Conservation (phyloP, 352 stramenopile genomes). For the Phytophthora fragariaefolia region DNA sequence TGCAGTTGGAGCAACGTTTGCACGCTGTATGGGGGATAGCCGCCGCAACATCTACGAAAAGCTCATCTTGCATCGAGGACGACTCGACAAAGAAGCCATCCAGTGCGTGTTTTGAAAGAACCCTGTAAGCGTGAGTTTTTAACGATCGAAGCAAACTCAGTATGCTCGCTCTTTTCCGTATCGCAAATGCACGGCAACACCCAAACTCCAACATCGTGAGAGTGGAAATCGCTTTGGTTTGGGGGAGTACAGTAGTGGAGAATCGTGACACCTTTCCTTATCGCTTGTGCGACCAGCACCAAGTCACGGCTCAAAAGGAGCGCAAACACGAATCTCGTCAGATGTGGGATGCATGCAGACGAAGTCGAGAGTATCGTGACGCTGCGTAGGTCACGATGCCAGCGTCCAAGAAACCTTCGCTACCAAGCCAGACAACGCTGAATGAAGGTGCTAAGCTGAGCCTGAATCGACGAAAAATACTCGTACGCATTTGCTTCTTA, state of each 20-base stretch:
- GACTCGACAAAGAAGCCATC: slow-evolving; percentile 18
- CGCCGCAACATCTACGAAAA: slow-evolving; percentile 21
- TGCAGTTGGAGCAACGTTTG: slow-evolving; percentile 11
- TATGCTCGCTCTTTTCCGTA: slow-evolving; percentile 12
- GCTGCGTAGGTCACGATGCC: background rate
- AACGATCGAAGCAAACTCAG: slow-evolving; percentile 14
- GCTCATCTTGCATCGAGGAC: slow-evolving; percentile 20
- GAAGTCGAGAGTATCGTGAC: slow-evolving; percentile 16
- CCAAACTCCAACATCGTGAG: background rate
- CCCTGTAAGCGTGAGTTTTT: slow-evolving; percentile 13
- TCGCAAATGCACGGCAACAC: slow-evolving; percentile 18
- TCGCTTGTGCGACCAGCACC: background rate
- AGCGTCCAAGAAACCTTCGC: background rate
- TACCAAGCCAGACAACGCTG: too few relatives aligned
- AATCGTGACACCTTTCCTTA: slow-evolving; percentile 9
- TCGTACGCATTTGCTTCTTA: too few relatives aligned
- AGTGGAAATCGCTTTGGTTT: slow-evolving; percentile 2
- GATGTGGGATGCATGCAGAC: background rate
- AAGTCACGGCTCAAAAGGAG: slow-evolving; percentile 1
- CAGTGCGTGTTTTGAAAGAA: slow-evolving; percentile 16
- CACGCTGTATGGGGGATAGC: slow-evolving; percentile 5
- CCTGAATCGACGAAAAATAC: too few relatives aligned
- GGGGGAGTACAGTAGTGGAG: slow-evolving; percentile 11
- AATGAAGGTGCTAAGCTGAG: too few relatives aligned
- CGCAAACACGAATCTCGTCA: slow-evolving; percentile 9